phyloP scores from a whole-genome alignment of 2,329 filamentous ascomycete genomes.

The Aureobasidium pullulans region DNA sequence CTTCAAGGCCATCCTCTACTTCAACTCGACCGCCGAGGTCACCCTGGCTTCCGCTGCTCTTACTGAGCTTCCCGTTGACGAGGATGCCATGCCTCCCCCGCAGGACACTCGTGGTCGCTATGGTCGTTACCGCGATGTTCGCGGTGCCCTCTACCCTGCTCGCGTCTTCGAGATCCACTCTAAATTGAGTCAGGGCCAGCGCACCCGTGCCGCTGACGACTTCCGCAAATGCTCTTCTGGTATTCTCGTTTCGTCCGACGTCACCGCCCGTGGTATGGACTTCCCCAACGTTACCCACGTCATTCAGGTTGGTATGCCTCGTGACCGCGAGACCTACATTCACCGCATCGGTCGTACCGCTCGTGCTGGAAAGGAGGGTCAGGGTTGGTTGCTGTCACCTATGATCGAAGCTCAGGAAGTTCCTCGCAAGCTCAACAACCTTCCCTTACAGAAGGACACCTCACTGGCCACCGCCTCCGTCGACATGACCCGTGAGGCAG shows the following conservation, averaged over 20 bases:
- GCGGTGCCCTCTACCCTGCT: slow-evolving; percentile 26
- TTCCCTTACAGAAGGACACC: slow-evolving; percentile 54
- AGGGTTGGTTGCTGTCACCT: slow-evolving; percentile 61
- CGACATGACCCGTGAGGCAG: slow-evolving; percentile 34
- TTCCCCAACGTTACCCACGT: slow-evolving; percentile 48
- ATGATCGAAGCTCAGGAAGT: slow-evolving; percentile 45
- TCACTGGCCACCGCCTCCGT: slow-evolving; percentile 44
- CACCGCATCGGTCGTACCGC: slow-evolving; percentile 46
- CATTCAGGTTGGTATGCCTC: slow-evolving; percentile 43
- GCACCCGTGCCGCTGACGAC: slow-evolving; percentile 61
- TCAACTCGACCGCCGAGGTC: slow-evolving; percentile 70
- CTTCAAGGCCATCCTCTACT: slow-evolving; percentile 96
- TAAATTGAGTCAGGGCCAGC: slow-evolving; percentile 60
- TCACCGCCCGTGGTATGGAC: slow-evolving; percentile 47
- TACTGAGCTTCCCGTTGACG: slow-evolving; percentile 33
- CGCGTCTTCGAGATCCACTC: slow-evolving; percentile 65
- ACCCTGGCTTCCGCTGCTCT: slow-evolving; percentile 57
- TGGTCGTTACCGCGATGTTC: slow-evolving; percentile 20
- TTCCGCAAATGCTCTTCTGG: slow-evolving; percentile 62
- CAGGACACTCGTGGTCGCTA: not conserved
- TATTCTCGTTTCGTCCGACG: slow-evolving; percentile 44
- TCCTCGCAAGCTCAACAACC: slow-evolving; percentile 45
- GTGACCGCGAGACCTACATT: slow-evolving; percentile 41
- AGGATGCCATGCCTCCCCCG: slow-evolving; percentile 1
- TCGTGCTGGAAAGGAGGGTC: slow-evolving; percentile 64